Percentiles rank a stretch among this genome's conserved stretches.
These are phyloP conservation scores for Withania somnifera DNA, from an alignment of 305 asterid genomes.

Conservation along the genomic window DNA sequence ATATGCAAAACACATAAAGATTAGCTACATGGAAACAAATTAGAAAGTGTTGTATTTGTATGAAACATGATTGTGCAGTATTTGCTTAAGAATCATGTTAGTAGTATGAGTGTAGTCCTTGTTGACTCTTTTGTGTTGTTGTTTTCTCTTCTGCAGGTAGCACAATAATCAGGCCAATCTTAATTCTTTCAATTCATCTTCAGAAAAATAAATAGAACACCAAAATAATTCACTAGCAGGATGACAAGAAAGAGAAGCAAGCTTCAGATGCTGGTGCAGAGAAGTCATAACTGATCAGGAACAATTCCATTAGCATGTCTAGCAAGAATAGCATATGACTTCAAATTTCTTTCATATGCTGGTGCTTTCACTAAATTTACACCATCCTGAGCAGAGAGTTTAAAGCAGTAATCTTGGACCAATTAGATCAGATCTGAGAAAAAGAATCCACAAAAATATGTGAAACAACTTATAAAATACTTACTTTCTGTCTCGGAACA, in stretches of 20 bases:
- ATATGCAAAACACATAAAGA: too few species aligned
- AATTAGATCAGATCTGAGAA: not conserved
- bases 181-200: not conserved
- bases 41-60: not conserved
- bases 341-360: constrained; percentile 47
- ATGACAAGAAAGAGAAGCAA: not conserved
- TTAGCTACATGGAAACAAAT: not conserved
- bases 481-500: constrained; percentile 52
- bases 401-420: constrained; percentile 1
- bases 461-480: constrained; percentile 3
- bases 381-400: constrained; percentile 41
- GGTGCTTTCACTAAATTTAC: constrained; percentile 56
- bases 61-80: not conserved
- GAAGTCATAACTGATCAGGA: constrained; percentile 61
- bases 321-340: constrained; percentile 52
- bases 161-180: not conserved
- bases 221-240: not conserved
- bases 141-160: constrained; percentile 40
- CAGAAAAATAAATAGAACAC: not conserved
- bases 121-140: constrained; percentile 11
- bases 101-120: not conserved
- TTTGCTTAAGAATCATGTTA: not conserved
- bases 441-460: not conserved
- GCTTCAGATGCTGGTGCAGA: not conserved
- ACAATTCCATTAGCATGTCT: constrained; percentile 75